Evolutionary conservation across 495 filamentous ascomycete genomes (phyloP).

Genomic region (Echria macrotheca): DNA sequence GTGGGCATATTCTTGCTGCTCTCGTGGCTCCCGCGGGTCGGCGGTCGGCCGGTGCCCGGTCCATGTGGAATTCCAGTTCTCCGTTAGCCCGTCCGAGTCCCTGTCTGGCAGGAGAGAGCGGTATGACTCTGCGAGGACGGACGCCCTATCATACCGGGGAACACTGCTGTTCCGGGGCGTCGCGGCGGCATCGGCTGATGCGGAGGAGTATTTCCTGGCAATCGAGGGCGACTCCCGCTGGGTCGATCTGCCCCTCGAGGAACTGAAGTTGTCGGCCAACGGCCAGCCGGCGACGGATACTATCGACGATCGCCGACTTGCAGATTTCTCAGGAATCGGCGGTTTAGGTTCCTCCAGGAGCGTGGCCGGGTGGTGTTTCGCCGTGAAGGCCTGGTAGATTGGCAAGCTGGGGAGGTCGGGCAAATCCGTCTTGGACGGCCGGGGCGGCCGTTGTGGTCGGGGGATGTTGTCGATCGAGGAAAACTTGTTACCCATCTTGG

Average conservation of each 20-base stretch:
- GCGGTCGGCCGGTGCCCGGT: no score
- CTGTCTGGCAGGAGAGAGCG: conserved; percentile 18
- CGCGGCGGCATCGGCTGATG: not conserved
- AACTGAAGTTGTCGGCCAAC: not conserved
- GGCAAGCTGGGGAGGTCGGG: conserved; percentile 16
- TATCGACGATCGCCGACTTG: not conserved
- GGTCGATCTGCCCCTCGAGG: no score
- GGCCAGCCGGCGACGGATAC: not conserved
- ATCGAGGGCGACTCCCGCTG: not conserved
- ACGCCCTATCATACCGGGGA: conserved; percentile 13
- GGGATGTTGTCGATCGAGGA: conserved; percentile 5
- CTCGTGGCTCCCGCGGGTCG: no score
- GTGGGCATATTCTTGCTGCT: no score
- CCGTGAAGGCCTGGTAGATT: conserved; percentile 14
- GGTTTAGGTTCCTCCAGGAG: not conserved
- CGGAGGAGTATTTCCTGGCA: not conserved
- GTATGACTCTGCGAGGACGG: conserved; percentile 15
- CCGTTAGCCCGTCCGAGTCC: no score
- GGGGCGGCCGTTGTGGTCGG: conserved; percentile 9
- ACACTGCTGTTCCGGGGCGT: not conserved
- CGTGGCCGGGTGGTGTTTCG: not conserved
- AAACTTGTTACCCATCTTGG: conserved; percentile 7
- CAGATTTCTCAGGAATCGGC: not conserved
- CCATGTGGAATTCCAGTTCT: no score
- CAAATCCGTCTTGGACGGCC: not conserved